Evolutionary conservation across 768 basidiomycete species (phyloP), one percentile per base, ranked within the genome.

Genomic region (Mycena floridula): DNA sequence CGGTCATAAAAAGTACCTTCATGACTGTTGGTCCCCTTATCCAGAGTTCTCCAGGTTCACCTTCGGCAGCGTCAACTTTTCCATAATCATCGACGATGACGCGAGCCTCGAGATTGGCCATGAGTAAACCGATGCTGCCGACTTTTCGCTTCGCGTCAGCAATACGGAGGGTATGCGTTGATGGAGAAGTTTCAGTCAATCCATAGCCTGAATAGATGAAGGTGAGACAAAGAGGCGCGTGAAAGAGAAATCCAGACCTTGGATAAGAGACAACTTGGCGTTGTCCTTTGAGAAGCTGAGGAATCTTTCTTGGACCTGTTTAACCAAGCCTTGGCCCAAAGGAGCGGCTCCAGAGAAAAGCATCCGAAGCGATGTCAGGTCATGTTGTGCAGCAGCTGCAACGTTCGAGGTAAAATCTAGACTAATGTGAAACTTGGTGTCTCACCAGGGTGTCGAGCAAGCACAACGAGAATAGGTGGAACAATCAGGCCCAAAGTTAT

Each of bases 321-420:
- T 63, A 2, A 77, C 75, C 15, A 93, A 67, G 2, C 77, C 74
- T 1, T 74, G 70, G 0, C 85, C 82, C 2, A 93, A 63, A 0
- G 92, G 91, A 1, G 92, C 92, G 0, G 90, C 92, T 3, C 88
- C 91, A 4, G 79, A 86, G 49, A 79, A 70, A 25, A 92, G 51
- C 3, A 72, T 54, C 18, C 67, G 56, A 12, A 93, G 56, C 2
- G 78, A 74, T 0, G 74, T 73, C 37, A 93, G 53, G 55, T 92
- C 73, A 58, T 85, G 84, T 54, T 82, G 63, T 46, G 76, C 73
- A 5, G 88, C 72, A 9, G 74, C 85, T 84, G 42, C 4, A 42
- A 37, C 25, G 16, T 4, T n/a, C 39, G 3, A 26, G 7, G 23
- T 15, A 11, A n/a, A n/a, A n/a, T n/a, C n/a, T n/a, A n/a, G n/a